Conservation (phyloP, 140 eudicot species). For the Senecio squalidus region DNA sequence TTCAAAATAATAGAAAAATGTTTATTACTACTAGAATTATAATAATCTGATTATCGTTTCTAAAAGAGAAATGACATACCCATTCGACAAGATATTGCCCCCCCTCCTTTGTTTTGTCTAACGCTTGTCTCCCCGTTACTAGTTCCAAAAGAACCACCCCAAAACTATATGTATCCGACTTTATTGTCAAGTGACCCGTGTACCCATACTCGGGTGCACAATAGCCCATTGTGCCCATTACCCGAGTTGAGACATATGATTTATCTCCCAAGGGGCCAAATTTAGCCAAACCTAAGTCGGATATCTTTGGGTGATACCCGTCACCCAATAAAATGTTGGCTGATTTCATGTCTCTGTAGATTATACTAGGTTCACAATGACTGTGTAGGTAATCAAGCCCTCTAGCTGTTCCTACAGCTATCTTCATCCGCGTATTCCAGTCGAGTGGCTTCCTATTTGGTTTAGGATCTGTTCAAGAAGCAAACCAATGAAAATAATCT, state of each 20-base stretch:
- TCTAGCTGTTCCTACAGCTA: constrained; percentile 67
- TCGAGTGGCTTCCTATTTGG: constrained; percentile 51
- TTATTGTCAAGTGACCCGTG: constrained; percentile 51
- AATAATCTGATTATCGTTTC: background rate
- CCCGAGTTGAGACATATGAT: constrained; percentile 51
- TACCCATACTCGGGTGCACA: constrained; percentile 81
- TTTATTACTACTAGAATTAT: background rate
- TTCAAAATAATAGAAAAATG: background rate
- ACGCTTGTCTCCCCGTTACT: constrained; percentile 53
- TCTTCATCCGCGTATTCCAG: constrained; percentile 61
- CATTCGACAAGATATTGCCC: constrained; percentile 43
- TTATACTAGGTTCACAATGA: constrained; percentile 49
- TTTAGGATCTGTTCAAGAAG: constrained; percentile 36
- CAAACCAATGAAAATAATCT: background rate
- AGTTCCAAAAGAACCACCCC: constrained; percentile 74
- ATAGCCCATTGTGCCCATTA: constrained; percentile 72
- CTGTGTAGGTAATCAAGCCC: constrained; percentile 60
- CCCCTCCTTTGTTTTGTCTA: constrained; percentile 30
- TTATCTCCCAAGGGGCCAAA: constrained; percentile 53
- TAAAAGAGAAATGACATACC: constrained; percentile 27
- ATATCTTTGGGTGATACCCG: constrained; percentile 57
- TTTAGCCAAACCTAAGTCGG: constrained; percentile 70
- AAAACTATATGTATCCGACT: constrained; percentile 60
- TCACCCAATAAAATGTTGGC: constrained; percentile 57
- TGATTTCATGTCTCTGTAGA: constrained; percentile 63